Evolutionary conservation across 352 stramenopile genomes (phyloP), one percentile per base, ranked within the genome.

Genomic region (Globisporangium echinulatum): DNA sequence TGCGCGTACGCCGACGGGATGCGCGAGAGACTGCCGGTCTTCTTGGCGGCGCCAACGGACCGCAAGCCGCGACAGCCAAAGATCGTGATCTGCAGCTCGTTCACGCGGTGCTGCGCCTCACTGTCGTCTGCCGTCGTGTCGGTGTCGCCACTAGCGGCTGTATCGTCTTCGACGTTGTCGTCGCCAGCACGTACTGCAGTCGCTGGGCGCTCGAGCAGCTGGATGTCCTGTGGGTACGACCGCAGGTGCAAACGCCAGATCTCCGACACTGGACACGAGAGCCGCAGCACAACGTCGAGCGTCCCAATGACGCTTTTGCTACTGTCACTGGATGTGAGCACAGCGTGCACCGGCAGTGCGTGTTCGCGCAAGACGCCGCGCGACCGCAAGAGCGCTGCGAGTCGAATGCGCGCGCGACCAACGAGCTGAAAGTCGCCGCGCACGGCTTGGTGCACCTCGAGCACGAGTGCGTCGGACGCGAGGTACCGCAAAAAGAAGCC

Each of bases 401-500:
- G 74, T 11, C 78, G 69, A 17, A 98, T 54, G 10, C 71, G 69
- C 6, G 73, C 72, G 49, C 79, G 70, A 0, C 85, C 90, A 15
- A 98, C 70, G 4, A 97, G 58, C 51, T 91, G 86, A 56, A 96
- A 97, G 51, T 97, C 89, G 25, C 84, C 90, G 62, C 85, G 79
- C 52, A 90, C 62, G 0, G 82, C 77, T 69, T 92, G 88, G 66
- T 98, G 92, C 4, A 98, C 68, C 70, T 98, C 92, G 38, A 98
- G 68, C 3, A 77, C 65, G 2, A 98, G 62, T 4, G 69, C 71
- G 55, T 97, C 92, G 0, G 89, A 96, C 11, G 90, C 87, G 9
- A 98, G 61, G 64, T 95, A 98, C 0, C 82, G 71, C 52, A 98
- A 63, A 61, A 97, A 97, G 62, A 97, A 97, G 1, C 90, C 90